Base-by-base conservation (phyloP, 768 basidiomycete species). In the Boletellus emodensis region DNA sequence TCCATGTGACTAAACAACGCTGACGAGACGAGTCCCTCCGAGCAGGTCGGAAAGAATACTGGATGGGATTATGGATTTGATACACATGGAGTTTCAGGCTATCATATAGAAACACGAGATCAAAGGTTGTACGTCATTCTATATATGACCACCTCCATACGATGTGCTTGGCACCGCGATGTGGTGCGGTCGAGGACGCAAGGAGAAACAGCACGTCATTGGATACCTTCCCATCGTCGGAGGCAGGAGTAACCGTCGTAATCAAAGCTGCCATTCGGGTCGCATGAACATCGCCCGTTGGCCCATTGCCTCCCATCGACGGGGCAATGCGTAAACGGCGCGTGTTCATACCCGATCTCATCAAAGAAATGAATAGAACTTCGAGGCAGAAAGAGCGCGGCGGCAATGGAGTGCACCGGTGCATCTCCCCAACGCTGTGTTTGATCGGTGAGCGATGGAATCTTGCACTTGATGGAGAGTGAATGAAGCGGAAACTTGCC, bases 341-440 rank as follows among this genome's bases (percentile, higher is more conserved):
- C n/a, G 14, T 65, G 64, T 22, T 66, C 58, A 32, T 66, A 66
- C 12, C 65, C 95, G 40, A 99, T 93, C 59, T 97, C 93, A 49
- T 86, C 79, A 74, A 97, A 97, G 75, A 92, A 99, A 68, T 96
- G 91, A 43, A 98, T 84, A 66, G 94, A 86, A 11, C 86, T 85
- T 60, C 91, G 92, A 60, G 79, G 82, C 0, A 91, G 83, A 62
- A 98, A 90, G 10, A 99, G 72, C 1, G 94, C 83, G 0, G 90
- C 95, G 40, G 90, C 96, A 51, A 98, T 94, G 46, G 86, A 89
- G 64, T 94, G 90, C 8, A 93, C 87, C 3, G 83, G 83, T 15
- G 95, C 95, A 71, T 97, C 95, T 43, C 95, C 95, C 93, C 92
- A 94, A 30, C 91, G 84, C 82, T 90, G 24, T 40, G 24, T 40